Base-by-base conservation (phyloP, 1,284 basidiomycete species). In the Microstroma glucosiphilum region DNA sequence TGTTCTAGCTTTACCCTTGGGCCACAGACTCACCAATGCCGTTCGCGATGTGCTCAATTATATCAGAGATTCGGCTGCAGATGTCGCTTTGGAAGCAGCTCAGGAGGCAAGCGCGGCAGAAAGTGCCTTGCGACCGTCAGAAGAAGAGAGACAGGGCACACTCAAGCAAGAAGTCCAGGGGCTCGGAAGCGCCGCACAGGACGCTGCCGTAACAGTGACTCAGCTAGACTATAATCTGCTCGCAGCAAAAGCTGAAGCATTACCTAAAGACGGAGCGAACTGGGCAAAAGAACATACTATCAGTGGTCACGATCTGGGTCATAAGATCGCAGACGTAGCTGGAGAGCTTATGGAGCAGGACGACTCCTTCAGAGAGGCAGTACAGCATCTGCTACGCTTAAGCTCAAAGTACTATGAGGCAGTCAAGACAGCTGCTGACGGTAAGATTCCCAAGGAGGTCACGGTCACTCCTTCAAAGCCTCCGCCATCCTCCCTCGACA, bases 1-100 rank as follows among this genome's bases (percentile, higher is more conserved):
- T 30, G 17, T 30, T 60, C 12, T 2, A 41, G 4, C 51, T 37
- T 15, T 55, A 13, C 57, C 40, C 30, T 7, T 25, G 51, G 25
- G 23, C 51, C 19, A 60, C 51, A 37, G 59, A 60, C 53, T 61
- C 41, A 58, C 21, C 30, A 54, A 54, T 41, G 26, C 43, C 49
- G 40, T 56, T 13, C 21, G 43, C 19, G 60, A 61, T 21, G 56
- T 40, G 13, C 11, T 61, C 30, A 25, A 40, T 42, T 37, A 40
- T 9, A 40, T 40, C 15, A 19, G 60, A 6, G 25, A 43, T 17
- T n/a, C 19, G 19, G 58, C 40, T 9, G 49, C 26, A 12, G 37
- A 53, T 43, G 56, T 23, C 17, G 56, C 48, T 37, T 19, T 42
- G 46, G 55, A 42, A 9, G 51, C 30, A n/a, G 58, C 40, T 6